A percentile compares a stretch with the other conserved stretches of the same genome.
phyloP scores from a whole-genome alignment of 73 alveolate species.

The Paramecium caudatum region DNA sequence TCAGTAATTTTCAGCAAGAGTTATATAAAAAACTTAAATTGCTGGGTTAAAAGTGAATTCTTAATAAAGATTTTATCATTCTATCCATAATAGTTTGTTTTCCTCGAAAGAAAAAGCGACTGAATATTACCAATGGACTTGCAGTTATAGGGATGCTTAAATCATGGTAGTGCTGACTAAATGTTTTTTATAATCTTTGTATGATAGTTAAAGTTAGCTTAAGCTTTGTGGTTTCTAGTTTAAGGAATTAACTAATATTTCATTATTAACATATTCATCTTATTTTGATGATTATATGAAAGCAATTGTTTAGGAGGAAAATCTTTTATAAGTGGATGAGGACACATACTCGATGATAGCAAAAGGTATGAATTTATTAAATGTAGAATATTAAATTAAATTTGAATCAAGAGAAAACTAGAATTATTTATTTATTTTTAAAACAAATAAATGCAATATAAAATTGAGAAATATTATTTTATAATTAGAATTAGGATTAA shows the following conservation, averaged over 20 bases:
- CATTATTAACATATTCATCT: background rate
- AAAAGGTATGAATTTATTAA: too few relatives aligned
- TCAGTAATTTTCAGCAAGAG: background rate
- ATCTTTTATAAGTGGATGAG: background rate
- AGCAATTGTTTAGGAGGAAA: background rate
- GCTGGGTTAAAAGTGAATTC: background rate
- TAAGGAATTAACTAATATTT: background rate
- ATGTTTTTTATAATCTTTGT: too few relatives aligned
- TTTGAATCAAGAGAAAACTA: too few relatives aligned
- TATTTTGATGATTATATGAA: background rate
- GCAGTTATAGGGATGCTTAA: too few relatives aligned
- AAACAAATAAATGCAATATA: background rate
- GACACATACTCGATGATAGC: background rate
- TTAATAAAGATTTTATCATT: background rate
- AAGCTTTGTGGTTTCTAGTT: too few relatives aligned
- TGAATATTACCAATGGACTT: too few relatives aligned
- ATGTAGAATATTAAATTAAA: background rate
- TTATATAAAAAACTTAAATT: background rate
- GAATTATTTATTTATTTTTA: too few relatives aligned
- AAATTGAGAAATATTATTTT: background rate
- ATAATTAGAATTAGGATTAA: background rate
- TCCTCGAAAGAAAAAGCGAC: background rate
- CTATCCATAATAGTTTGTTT: background rate
- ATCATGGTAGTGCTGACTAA: too few relatives aligned
- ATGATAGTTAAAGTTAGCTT: too few relatives aligned